Conservation (phyloP, 2,329 filamentous ascomycete genomes). For the Epichloe amarillans region DNA sequence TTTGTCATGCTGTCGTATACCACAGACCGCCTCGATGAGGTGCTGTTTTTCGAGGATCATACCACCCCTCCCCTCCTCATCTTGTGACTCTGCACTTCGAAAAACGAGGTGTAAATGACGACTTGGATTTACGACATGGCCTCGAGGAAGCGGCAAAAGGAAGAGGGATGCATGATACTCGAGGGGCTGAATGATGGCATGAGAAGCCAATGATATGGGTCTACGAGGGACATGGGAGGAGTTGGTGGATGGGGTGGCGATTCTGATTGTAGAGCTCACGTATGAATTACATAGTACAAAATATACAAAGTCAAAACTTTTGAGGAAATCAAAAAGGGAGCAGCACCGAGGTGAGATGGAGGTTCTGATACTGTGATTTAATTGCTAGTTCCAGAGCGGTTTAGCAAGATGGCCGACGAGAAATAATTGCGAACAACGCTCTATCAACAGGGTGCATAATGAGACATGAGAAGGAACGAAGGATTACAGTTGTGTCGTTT, state of each 20-base stretch:
- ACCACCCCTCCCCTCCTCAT: not conserved
- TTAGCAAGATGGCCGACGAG: not conserved
- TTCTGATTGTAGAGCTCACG: slow-evolving; percentile 17
- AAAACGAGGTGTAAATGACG: slow-evolving; percentile 7
- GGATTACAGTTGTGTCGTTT: not conserved
- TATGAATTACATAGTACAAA: slow-evolving; percentile 9
- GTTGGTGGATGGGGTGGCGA: slow-evolving; percentile 10
- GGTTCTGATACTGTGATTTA: not conserved
- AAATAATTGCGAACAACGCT: not conserved
- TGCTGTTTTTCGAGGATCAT: not conserved
- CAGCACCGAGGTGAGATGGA: too few species aligned
- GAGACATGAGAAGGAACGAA: not conserved
- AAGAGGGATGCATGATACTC: too few species aligned
- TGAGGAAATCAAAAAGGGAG: slow-evolving; percentile 17
- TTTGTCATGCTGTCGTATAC: not conserved
- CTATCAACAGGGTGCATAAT: not conserved
- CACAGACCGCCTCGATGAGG: not conserved
- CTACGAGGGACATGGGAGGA: not conserved
- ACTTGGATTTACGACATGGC: slow-evolving; percentile 11
- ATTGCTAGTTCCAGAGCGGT: not conserved
- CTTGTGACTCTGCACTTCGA: slow-evolving; percentile 4
- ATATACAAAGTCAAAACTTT: slow-evolving; percentile 7
- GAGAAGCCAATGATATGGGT: not conserved
- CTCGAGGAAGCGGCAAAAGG: not conserved
- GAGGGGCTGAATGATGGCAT: slow-evolving; percentile 2